Base-by-base conservation (phyloP, 1,284 basidiomycete genomes). In the Papiliotrema flavescens region DNA sequence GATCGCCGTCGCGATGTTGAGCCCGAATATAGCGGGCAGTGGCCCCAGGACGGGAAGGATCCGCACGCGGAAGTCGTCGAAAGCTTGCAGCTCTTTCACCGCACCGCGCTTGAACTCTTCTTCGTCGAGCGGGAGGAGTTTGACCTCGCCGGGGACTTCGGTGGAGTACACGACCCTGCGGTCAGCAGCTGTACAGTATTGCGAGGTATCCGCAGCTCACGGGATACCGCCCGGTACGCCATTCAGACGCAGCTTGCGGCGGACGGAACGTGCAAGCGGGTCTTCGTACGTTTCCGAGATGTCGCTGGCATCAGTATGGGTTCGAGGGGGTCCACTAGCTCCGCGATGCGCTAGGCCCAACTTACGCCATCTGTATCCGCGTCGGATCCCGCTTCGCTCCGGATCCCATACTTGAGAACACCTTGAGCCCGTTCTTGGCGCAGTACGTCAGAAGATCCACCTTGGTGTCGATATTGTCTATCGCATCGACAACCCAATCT, bases 381-480 rank as follows among this genome's bases (percentile, higher is more conserved):
- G 93, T 96, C 0, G 96, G 93, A 73, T 99, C 96, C 57, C 83
- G 83, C 78, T 98, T 99, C 7, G 94, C 90, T n/a, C 94, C 88
- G 1, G 95, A 91, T 41, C 96, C 96, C 91, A 98, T 96, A 19
- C 91, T 92, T 1, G 93, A 90, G 75, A 98, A 96, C 19, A 96
- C 88, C 79, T 89, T 89, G 74, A 93, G 85, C 35, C 80, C 71
- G 61, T 85, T 80, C 55, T 85, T 82, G 64, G 87, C 82, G 66
- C 92, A 95, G 69, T 92, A 85, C 53, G 88, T 85, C 8, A 96
- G 80, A 26, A 95, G 79, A 64, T 94, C 89, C 22, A 93, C 88
- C 76, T 98, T 98, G 1, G 95, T 95, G 44, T 89, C 84, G 60
- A 98, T 92, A 72, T 98, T 97, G 78, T 98, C 93, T 62, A 98